Conservation (phyloP, 139 green algal genomes). For the Tetradesmus obliquus region DNA sequence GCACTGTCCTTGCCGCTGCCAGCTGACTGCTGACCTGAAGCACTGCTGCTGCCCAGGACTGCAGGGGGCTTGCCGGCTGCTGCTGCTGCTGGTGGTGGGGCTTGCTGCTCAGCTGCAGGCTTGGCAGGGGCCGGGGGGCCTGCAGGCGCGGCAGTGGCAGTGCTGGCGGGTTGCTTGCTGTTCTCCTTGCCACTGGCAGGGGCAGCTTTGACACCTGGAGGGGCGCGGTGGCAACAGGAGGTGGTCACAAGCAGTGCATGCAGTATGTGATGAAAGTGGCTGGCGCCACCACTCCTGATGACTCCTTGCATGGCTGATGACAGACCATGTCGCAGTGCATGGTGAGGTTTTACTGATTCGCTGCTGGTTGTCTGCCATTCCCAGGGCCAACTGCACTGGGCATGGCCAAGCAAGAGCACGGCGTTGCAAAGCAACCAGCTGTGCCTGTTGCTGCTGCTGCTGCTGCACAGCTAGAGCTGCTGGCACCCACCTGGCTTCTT, state of each 20-base stretch:
- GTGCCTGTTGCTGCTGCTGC: not conserved
- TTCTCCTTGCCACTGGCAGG: slow-evolving; percentile 23
- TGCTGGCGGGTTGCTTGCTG: not conserved
- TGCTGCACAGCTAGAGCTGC: not conserved
- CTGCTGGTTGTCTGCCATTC: too few relatives aligned
- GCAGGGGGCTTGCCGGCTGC: not conserved
- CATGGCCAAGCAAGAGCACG: not conserved
- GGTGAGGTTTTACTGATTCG: too few relatives aligned
- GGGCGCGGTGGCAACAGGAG: not conserved
- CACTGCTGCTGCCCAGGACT: not conserved
- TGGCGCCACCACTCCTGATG: not conserved
- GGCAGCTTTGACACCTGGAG: not conserved
- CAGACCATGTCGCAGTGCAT: not conserved
- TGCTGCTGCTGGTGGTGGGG: slow-evolving; percentile 22
- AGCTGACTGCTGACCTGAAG: slow-evolving; percentile 8
- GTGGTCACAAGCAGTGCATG: not conserved
- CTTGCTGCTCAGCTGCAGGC: not conserved
- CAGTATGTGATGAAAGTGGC: not conserved
- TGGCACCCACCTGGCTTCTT: slow-evolving; percentile 20
- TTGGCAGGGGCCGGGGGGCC: slow-evolving; percentile 5
- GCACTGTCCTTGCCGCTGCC: not conserved
- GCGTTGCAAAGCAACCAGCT: too few relatives aligned
- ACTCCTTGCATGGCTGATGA: not conserved
- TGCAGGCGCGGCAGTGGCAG: not conserved
- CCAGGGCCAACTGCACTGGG: too few relatives aligned